phyloP scores from a whole-genome alignment of 2,329 filamentous ascomycete species.

The Alternaria sp. region DNA sequence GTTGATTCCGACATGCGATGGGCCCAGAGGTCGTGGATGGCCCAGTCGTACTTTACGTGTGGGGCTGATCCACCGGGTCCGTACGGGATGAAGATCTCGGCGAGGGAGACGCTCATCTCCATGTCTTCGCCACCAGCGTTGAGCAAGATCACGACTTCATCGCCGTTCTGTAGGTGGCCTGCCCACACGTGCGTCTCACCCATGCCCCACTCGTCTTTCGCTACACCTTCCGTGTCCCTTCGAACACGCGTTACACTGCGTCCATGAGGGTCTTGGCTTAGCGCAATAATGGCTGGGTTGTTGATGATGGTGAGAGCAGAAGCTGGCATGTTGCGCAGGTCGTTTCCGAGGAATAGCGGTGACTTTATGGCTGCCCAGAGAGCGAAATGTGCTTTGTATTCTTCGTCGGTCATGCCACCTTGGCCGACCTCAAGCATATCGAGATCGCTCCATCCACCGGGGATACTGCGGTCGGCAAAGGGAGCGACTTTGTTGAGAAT shows the following conservation, averaged over 20 bases:
- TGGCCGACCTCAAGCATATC: slow-evolving; percentile 42
- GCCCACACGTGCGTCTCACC: slow-evolving; percentile 36
- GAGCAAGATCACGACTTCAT: slow-evolving; percentile 28
- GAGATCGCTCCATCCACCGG: slow-evolving; percentile 39
- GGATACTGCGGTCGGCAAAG: slow-evolving; percentile 34
- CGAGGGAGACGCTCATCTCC: slow-evolving; percentile 28
- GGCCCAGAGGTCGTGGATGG: slow-evolving; percentile 32
- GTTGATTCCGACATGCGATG: slow-evolving; percentile 26
- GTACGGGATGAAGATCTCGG: slow-evolving; percentile 32
- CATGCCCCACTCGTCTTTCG: slow-evolving; percentile 30
- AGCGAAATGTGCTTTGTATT: slow-evolving; percentile 50
- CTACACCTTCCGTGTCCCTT: slow-evolving; percentile 21
- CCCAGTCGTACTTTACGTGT: slow-evolving; percentile 31
- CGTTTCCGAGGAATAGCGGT: slow-evolving; percentile 53
- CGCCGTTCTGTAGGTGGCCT: slow-evolving; percentile 28
- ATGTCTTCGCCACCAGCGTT: slow-evolving; percentile 27
- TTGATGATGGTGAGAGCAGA: slow-evolving; percentile 50
- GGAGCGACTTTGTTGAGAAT: slow-evolving; percentile 40
- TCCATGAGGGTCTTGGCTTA: slow-evolving; percentile 34
- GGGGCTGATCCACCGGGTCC: slow-evolving; percentile 32
- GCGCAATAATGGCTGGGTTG: slow-evolving; percentile 40
- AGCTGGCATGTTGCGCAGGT: slow-evolving; percentile 47
- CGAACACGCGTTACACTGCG: slow-evolving; percentile 30
- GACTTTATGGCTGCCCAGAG: slow-evolving; percentile 52
- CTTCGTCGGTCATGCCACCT: slow-evolving; percentile 36